phyloP scores from a whole-genome alignment of 2,329 filamentous ascomycete genomes.

The Ampelomyces quisqualis region DNA sequence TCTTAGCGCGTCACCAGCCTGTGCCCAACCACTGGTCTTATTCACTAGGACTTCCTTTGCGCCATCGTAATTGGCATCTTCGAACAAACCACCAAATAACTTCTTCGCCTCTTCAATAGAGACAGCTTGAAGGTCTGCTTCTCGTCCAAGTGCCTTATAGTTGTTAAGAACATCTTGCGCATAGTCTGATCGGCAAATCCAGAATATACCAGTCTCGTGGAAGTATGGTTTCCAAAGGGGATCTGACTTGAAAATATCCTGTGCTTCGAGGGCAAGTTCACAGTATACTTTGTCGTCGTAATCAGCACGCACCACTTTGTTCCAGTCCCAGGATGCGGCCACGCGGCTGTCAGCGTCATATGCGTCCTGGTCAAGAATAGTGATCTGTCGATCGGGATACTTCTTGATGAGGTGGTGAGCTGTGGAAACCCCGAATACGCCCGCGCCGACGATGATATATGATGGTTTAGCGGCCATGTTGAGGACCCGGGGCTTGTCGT shows the following conservation, averaged over 20 bases:
- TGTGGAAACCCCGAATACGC: slow-evolving; percentile 43
- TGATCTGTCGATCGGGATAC: slow-evolving; percentile 45
- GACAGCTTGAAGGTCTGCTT: slow-evolving; percentile 50
- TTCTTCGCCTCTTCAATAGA: slow-evolving; percentile 55
- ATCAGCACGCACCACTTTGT: slow-evolving; percentile 70
- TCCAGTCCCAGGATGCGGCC: slow-evolving; percentile 71
- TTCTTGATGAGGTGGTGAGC: slow-evolving; percentile 45
- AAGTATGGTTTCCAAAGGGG: slow-evolving; percentile 58
- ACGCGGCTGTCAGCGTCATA: slow-evolving; percentile 38
- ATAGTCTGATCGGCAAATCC: slow-evolving; percentile 45
- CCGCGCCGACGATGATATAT: slow-evolving; percentile 41
- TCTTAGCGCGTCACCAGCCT: slow-evolving; percentile 59
- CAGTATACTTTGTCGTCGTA: slow-evolving; percentile 67
- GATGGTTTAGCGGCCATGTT: slow-evolving; percentile 35
- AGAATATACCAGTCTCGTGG: slow-evolving; percentile 56
- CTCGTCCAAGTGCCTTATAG: slow-evolving; percentile 52
- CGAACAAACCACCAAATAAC: slow-evolving; percentile 60
- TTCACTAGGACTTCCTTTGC: slow-evolving; percentile 63
- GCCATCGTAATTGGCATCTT: slow-evolving; percentile 60
- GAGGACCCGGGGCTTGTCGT: slow-evolving; percentile 15
- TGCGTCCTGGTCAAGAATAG: slow-evolving; percentile 44
- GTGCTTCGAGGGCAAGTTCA: slow-evolving; percentile 64
- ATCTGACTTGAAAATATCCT: slow-evolving; percentile 61
- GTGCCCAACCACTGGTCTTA: slow-evolving; percentile 62
- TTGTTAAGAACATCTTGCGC: slow-evolving; percentile 53